Evolutionary conservation across 257 asterid genomes (phyloP), one percentile per base, ranked within the genome.

Genomic region (Capsicum rhomboideum): DNA sequence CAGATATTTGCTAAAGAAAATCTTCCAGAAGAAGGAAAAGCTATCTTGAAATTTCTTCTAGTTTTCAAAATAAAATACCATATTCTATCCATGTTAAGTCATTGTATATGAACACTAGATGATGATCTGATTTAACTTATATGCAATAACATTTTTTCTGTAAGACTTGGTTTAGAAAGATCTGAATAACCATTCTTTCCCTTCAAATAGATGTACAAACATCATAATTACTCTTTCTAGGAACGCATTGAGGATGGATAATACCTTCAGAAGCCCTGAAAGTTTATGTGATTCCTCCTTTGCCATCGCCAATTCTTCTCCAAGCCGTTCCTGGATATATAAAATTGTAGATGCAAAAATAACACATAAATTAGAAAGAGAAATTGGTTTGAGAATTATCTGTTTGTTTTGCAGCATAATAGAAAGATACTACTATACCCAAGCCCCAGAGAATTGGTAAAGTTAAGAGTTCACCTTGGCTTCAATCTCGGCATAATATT

Each of bases 401-500:
- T 49, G 23, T 75, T 26, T 49, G 26, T 49, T 75, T 75, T 75
- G 61, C 61, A 75, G 61, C 44, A 26, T 16, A 75, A 49, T 49
- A 75, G 44, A 74, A 74, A 46, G 14, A 74, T 46, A 13, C 37
- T 44, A 75, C 80, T 2, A 23, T 26, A 9, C 14, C 82, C 52
- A 52, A 77, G 18, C 11, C 82, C 61, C 82, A 17, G 46, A 50
- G 63, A 50, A 77, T 8, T 50, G 26, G 21, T 17, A 54, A 50
- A 44, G 26, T 31, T 67, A 64, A 66, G n/a, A 81, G 50, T 44
- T 56, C 86, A 95, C 99, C 99, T 94, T 97, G 66, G 97, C 98
- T 87, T 97, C 99, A 68, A 97, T 95, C 92, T 97, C 99, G 42
- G 99, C 99, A 85, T 97, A 93, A 88, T 95, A 93, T 90, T 97